Evolutionary conservation across 2,329 filamentous ascomycete genomes (phyloP), one percentile per base, ranked within the genome.

Genomic region (Ophiocordyceps robertsii): DNA sequence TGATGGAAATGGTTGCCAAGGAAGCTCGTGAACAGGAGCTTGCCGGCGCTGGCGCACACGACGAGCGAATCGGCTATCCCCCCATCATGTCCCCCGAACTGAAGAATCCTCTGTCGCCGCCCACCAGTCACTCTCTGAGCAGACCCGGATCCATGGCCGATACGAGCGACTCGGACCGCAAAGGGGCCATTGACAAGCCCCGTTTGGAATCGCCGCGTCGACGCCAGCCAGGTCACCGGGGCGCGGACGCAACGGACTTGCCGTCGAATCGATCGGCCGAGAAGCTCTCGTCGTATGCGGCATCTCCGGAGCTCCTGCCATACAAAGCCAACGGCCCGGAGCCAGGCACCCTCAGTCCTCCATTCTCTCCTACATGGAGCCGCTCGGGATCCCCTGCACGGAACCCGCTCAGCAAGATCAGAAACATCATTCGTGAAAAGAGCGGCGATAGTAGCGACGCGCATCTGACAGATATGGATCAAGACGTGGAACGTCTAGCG

Each of bases 341-440:
- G 41, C 75, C 77, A 4, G 71, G 70, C 12, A 73, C 80, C 46
- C 72, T 80, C 46, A 72, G 73, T 19, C 69, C 75, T 48, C 79
- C 83, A 44, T 57, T 82, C 9, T 84, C 82, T 4, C 73, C 79
- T 2, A 65, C 70, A 4, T 68, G 67, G 8, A 86, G 80, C 52
- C 73, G 82, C 21, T 69, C 74, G 2, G 66, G 67, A 3, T 86
- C 83, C 7, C 82, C 82, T 29, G 64, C 67, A 0, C 72, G 79
- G 41, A 82, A 76, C 42, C 72, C 75, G 1, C 63, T 78, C 44
- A 62, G 62, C 27, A 75, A 69, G 51, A 70, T 77, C 43, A 75
- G 70, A 53, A 66, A 64, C 44, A 73, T 73, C 14, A 72, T 77
- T 45, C 68, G 69, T 5, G 73, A 77, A 45, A 72, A 68, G 47